Percentiles rank a stretch among this genome's conserved stretches.
Conservation (phyloP, 2,329 filamentous ascomycete species). For the Colletotrichum euphorbiae region DNA sequence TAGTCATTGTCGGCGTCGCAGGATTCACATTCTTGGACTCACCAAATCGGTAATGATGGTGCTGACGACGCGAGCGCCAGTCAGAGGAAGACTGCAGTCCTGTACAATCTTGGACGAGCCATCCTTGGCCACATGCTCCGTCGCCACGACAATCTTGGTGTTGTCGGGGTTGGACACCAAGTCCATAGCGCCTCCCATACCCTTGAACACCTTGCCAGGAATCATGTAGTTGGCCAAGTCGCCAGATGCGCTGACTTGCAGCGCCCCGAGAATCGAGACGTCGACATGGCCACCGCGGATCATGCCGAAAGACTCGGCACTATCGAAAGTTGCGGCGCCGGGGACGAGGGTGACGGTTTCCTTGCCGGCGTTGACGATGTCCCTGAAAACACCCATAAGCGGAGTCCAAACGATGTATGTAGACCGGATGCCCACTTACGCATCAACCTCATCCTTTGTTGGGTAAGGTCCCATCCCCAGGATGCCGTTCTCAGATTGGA, state of each 20-base stretch:
- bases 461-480: constrained; percentile 87
- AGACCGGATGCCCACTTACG: constrained; percentile 46
- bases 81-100: constrained; percentile 72
- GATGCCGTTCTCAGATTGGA: constrained; percentile 89
- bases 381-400: constrained; percentile 48
- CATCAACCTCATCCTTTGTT: constrained; percentile 75
- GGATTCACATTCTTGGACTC: constrained; percentile 47
- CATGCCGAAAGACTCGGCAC: constrained; percentile 86
- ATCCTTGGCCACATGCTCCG: constrained; percentile 77
- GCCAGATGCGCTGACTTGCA: constrained; percentile 82
- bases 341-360: constrained; percentile 85
- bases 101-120: constrained; percentile 75
- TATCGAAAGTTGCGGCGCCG: constrained; percentile 82
- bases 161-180: constrained; percentile 76
- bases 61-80: constrained; percentile 74
- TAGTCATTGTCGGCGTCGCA: neutral
- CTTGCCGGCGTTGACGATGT: constrained; percentile 89
- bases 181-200: constrained; percentile 86
- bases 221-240: constrained; percentile 94
- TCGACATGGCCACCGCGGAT: constrained; percentile 87
- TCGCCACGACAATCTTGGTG: constrained; percentile 79
- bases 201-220: constrained; percentile 87
- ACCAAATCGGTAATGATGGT: constrained; percentile 81
- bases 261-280: constrained; percentile 83
- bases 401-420: constrained; percentile 40